phyloP scores from a whole-genome alignment of 192 early-diverging fungal species.

The Linnemannia exigua region DNA sequence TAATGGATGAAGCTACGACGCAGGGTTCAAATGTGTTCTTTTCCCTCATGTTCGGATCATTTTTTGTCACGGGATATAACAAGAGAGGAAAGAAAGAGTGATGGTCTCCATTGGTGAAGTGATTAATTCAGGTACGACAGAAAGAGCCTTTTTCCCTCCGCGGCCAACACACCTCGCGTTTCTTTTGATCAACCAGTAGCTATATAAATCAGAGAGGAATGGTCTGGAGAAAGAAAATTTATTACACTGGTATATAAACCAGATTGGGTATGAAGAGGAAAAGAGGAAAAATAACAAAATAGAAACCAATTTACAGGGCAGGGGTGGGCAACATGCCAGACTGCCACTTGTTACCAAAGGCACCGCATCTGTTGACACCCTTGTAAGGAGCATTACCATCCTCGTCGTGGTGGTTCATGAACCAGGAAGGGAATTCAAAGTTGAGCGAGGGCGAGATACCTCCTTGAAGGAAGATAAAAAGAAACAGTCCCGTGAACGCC shows the following conservation, averaged over 20 bases:
- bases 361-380: constrained; percentile 21
- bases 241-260: background rate
- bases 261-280: background rate
- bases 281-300: background rate
- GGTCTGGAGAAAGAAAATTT: background rate
- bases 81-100: too few relatives aligned
- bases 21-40: too few relatives aligned
- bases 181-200: too few relatives aligned
- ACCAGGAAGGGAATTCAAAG: constrained; percentile 22
- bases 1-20: too few relatives aligned
- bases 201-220: too few relatives aligned
- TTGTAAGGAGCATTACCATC: constrained; percentile 19
- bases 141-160: too few relatives aligned
- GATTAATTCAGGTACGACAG: too few relatives aligned
- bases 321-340: constrained; percentile 3
- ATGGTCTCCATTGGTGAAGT: too few relatives aligned
- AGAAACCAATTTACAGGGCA: background rate
- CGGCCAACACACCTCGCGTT: too few relatives aligned
- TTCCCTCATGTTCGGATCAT: too few relatives aligned
- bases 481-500: constrained; percentile 58
- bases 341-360: background rate
- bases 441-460: constrained; percentile 25
- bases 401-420: constrained; percentile 17
- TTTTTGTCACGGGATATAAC: too few relatives aligned
- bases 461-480: constrained; percentile 66